A percentile compares a stretch with the other conserved stretches of the same genome.
phyloP scores from a whole-genome alignment of 208 protist genomes.

The Wallacemonas sp. region DNA sequence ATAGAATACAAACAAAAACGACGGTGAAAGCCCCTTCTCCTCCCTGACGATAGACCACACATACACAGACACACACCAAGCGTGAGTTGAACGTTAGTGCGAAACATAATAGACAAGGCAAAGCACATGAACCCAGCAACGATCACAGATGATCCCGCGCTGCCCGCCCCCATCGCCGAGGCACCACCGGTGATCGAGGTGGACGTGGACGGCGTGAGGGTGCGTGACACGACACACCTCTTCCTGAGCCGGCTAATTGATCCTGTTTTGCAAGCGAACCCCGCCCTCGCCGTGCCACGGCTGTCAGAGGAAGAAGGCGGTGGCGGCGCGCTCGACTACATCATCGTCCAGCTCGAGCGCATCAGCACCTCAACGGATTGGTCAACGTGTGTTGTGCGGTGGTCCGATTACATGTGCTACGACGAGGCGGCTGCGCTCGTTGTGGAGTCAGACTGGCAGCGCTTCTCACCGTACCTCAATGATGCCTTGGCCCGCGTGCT shows the following conservation, averaged over 20 bases:
- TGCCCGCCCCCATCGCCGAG: conserved; percentile 46
- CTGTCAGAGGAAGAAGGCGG: conserved; percentile 10
- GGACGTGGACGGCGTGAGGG: conserved; percentile 68
- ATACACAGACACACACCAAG: no score
- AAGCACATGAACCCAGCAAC: conserved; percentile 60
- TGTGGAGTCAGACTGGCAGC: conserved; percentile 81
- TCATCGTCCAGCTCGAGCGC: conserved; percentile 73
- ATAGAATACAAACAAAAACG: no score
- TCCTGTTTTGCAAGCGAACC: conserved; percentile 32
- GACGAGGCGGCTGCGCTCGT: conserved; percentile 73
- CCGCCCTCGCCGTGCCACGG: conserved; percentile 13
- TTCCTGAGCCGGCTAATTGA: conserved; percentile 85
- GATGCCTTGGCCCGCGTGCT: conserved; percentile 76
- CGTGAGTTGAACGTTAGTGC: no score
- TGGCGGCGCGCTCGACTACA: conserved; percentile 41
- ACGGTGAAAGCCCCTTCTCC: no score
- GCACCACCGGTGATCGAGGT: conserved; percentile 55
- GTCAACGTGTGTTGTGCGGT: conserved; percentile 84
- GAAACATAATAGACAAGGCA: no score
- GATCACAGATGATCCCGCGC: conserved; percentile 55
- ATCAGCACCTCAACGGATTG: conserved; percentile 78
- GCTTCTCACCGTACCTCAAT: conserved; percentile 75
- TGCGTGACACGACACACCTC: conserved; percentile 76
- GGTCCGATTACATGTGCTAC: conserved; percentile 68
- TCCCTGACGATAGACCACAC: no score